Evolutionary conservation across 2,329 filamentous ascomycete species (phyloP).

Genomic region (Epichloe sylvatica): DNA sequence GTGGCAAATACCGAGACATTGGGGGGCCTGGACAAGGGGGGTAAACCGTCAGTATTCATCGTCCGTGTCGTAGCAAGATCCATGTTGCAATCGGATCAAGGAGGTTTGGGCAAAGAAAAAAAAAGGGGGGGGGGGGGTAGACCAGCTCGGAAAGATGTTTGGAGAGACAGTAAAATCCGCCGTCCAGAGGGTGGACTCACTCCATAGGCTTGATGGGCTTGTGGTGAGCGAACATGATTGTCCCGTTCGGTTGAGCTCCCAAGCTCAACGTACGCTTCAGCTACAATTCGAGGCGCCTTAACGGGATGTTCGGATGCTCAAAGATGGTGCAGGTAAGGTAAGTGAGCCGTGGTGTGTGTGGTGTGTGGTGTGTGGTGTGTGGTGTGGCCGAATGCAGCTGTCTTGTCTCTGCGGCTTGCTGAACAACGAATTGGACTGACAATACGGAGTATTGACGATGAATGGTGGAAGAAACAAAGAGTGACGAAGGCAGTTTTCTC

Average conservation of each 20-base stretch:
- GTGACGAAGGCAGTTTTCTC: too few relatives aligned
- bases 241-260: slow-evolving; percentile 2
- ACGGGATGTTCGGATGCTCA: neutral
- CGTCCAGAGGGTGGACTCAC: slow-evolving; percentile 15
- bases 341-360: too few relatives aligned
- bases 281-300: neutral
- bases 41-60: slow-evolving; percentile 10
- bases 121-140: neutral
- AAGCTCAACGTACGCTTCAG: slow-evolving; percentile 2
- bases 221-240: slow-evolving; percentile 22
- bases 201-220: slow-evolving; percentile 26
- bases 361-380: neutral
- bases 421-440: neutral
- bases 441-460: neutral
- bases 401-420: neutral
- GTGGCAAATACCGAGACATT: slow-evolving; percentile 17
- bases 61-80: slow-evolving; percentile 6
- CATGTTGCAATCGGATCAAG: slow-evolving; percentile 1
- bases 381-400: neutral
- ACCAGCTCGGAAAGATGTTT: too few relatives aligned
- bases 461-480: neutral
- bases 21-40: slow-evolving; percentile 20
- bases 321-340: too few relatives aligned
- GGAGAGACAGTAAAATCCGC: neutral
- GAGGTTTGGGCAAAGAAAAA: neutral